phyloP scores from a whole-genome alignment of 164 flowering plant genomes.

The Chimonanthus praecox region DNA sequence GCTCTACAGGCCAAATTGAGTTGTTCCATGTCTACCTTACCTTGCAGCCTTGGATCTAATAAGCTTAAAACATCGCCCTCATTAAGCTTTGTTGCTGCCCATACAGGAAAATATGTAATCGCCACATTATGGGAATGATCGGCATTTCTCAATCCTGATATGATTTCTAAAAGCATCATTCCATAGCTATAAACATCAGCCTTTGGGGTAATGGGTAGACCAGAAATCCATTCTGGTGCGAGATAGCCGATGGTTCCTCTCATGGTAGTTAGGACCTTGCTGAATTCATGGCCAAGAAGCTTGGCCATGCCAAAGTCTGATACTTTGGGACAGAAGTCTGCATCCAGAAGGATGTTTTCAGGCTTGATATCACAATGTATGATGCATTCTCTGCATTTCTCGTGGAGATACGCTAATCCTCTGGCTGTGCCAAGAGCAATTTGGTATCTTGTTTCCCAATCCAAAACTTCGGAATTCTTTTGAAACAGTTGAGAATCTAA shows the following conservation, averaged over 20 bases:
- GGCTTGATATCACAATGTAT: conserved; percentile 40
- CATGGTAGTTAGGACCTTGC: conserved; percentile 30
- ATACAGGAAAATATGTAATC: conserved; percentile 20
- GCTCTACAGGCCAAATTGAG: conserved; percentile 21
- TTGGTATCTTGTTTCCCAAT: conserved; percentile 30
- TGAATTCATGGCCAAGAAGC: conserved; percentile 29
- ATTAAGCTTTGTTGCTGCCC: conserved; percentile 20
- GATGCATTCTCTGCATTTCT: conserved; percentile 34
- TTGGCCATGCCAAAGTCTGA: conserved; percentile 37
- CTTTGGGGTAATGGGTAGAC: conserved; percentile 29
- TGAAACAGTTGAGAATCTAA: conserved; percentile 32
- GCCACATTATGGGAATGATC: conserved; percentile 13
- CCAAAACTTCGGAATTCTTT: conserved; percentile 3
- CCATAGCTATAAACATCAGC: conserved; percentile 43
- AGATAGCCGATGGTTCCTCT: conserved; percentile 41
- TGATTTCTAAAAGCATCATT: conserved; percentile 30
- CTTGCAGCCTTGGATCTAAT: conserved; percentile 22
- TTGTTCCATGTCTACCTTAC: conserved; percentile 22
- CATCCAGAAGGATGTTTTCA: conserved; percentile 34
- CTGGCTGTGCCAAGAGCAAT: conserved; percentile 30
- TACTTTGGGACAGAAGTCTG: conserved; percentile 24
- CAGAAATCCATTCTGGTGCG: conserved; percentile 40
- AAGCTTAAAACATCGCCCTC: conserved; percentile 16
- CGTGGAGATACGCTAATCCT: conserved; percentile 30
- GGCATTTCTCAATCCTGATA: conserved; percentile 31